These are phyloP conservation scores for Fusarium citri DNA, from an alignment of 2,329 filamentous ascomycete genomes.

Conservation along the genomic window DNA sequence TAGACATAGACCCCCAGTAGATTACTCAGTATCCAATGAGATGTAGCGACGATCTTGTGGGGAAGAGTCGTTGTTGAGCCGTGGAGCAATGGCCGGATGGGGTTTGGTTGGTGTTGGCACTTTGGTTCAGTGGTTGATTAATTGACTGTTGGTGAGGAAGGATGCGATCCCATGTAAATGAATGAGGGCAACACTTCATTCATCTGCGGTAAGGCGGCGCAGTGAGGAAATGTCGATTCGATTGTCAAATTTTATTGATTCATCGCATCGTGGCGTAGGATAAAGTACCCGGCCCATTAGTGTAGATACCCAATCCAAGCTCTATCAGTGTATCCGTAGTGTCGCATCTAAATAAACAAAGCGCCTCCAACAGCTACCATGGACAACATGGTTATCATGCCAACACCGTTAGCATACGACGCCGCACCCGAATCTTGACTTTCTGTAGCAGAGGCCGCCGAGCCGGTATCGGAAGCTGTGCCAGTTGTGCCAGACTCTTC, in stretches of 20 bases:
- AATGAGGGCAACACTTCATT: background rate
- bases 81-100: constrained; percentile 34
- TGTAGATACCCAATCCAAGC: background rate
- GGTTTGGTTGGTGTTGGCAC: constrained; percentile 32
- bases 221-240: background rate
- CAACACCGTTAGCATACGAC: constrained; percentile 39
- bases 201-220: constrained; percentile 11
- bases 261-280: background rate
- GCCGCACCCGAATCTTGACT: constrained; percentile 43
- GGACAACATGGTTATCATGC: constrained; percentile 42
- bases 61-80: constrained; percentile 29
- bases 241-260: background rate
- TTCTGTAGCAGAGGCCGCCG: constrained; percentile 37
- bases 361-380: constrained; percentile 49
- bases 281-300: background rate
- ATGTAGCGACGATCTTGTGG: constrained; percentile 23
- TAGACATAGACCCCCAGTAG: constrained; percentile 17
- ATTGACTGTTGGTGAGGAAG: constrained; percentile 1
- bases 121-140: constrained; percentile 9
- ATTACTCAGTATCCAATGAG: constrained; percentile 26
- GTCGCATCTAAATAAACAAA: constrained; percentile 43
- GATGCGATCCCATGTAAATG: constrained; percentile 1
- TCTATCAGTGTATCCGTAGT: background rate
- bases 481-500: constrained; percentile 26
- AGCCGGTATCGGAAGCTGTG: constrained; percentile 33